phyloP scores from a whole-genome alignment of 2,329 filamentous ascomycete genomes.

The Paraphoma chrysanthemicola region DNA sequence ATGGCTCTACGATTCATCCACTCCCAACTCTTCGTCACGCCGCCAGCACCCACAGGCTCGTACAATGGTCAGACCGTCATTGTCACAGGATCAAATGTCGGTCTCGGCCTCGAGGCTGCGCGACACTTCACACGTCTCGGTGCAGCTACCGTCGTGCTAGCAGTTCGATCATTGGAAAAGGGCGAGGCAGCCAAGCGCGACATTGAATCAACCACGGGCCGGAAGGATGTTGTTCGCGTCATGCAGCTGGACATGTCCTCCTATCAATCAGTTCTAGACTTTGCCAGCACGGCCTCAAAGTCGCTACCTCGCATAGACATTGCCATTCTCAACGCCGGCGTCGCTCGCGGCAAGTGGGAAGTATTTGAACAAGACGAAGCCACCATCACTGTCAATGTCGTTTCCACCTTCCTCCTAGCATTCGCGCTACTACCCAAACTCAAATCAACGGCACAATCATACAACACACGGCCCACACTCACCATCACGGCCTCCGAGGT shows the following conservation, averaged over 20 bases:
- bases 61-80: constrained; percentile 51
- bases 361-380: constrained; percentile 38
- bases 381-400: constrained; percentile 49
- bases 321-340: constrained; percentile 49
- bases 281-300: constrained; percentile 31
- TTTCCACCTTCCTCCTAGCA: constrained; percentile 48
- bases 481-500: constrained; percentile 43
- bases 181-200: constrained; percentile 53
- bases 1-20: constrained; percentile 43
- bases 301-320: constrained; percentile 44
- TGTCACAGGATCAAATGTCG: constrained; percentile 58
- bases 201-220: constrained; percentile 46
- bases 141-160: constrained; percentile 54
- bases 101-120: constrained; percentile 56
- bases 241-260: constrained; percentile 55
- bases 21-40: constrained; percentile 50
- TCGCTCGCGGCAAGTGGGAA: constrained; percentile 33
- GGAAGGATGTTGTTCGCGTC: constrained; percentile 49
- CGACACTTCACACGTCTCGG: constrained; percentile 51
- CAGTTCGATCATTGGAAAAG: constrained; percentile 52
- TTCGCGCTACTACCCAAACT: constrained; percentile 38
- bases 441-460: constrained; percentile 25
- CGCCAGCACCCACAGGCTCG: constrained; percentile 32
- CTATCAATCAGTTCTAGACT: constrained; percentile 48
- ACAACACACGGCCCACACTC: constrained; percentile 34